A percentile compares a stretch with the other conserved stretches of the same genome.
Conservation (phyloP, 192 early-diverging fungal genomes). For the Coemansia sp. region DNA sequence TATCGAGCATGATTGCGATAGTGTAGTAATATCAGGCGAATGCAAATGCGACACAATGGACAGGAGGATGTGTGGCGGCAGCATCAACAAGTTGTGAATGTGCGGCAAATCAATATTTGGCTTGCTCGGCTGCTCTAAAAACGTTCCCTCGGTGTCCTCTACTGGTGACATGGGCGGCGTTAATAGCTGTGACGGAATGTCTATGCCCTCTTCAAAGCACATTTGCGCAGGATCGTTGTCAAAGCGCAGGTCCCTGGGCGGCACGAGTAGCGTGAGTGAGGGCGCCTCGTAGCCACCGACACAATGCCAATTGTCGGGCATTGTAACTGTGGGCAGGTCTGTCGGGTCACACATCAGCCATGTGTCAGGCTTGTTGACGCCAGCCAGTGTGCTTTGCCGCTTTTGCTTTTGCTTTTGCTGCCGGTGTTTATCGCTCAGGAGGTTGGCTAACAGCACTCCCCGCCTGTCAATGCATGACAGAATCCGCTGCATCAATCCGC, state of each 20-base stretch:
- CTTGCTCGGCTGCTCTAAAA: neutral
- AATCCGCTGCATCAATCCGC: slow-evolving; percentile 23
- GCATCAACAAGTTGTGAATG: slow-evolving; percentile 7
- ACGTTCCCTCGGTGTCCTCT: neutral
- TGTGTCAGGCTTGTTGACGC: neutral
- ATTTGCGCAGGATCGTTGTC: neutral
- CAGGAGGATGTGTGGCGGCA: slow-evolving; percentile 40
- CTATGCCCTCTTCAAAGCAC: neutral
- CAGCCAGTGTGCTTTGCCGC: neutral
- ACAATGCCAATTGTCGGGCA: neutral
- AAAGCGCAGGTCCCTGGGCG: neutral
- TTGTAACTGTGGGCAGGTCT: slow-evolving; percentile 19
- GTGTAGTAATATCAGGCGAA: slow-evolving; percentile 7
- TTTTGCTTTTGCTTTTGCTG: neutral
- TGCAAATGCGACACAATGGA: slow-evolving; percentile 27
- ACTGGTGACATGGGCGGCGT: slow-evolving; percentile 40
- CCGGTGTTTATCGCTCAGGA: neutral
- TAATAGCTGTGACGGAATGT: slow-evolving; percentile 31
- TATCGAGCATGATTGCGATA: slow-evolving; percentile 39
- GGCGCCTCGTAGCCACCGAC: neutral
- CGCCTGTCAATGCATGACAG: slow-evolving; percentile 14
- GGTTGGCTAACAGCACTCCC: slow-evolving; percentile 15
- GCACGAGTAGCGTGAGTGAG: slow-evolving; percentile 11
- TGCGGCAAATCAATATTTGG: neutral
- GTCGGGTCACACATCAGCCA: slow-evolving; percentile 50